Base-by-base conservation (phyloP, 305 asterid species). In the Fraxinus sp. region DNA sequence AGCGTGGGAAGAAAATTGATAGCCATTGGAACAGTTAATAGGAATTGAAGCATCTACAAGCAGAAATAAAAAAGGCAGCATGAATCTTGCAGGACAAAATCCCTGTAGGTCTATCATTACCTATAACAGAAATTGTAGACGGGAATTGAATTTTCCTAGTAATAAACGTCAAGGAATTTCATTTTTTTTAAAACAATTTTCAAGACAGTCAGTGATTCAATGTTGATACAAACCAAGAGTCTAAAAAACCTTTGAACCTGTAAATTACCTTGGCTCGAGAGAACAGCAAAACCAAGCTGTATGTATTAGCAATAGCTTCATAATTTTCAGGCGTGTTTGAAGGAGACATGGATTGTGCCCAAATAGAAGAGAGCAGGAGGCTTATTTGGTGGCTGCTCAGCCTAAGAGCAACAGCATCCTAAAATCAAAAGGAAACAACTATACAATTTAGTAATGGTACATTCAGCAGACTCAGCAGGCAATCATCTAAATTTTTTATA, bases 231-330 rank as follows among this genome's bases (percentile, higher is more conserved):
- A 5, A 72, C 28, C 8, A 70, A 72, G 77, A 72, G 77, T 72
- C 52, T 72, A 33, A 72, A 24, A 72, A 55, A 30, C 26, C 8
- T 81, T 30, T 39, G 70, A 78, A 76, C 44, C 26, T 8, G 78
- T 57, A 80, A 74, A 84, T 85, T 89, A 97, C 99, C 99, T 97
- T 95, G 55, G 95, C 94, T 80, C 94, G 90, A 81, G 99, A 91
- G 86, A 97, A 95, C 89, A 97, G 88, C 88, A 95, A 86, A 84
- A 97, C 89, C 89, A 97, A 85, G 93, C 98, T 90, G 89, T 89
- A 97, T 66, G 98, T 95, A 91, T 95, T 95, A 81, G 98, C 97
- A 83, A 95, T 95, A 76, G 99, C 99, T 89, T 93, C 99, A 77
- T 88, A 93, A 88, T 97, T 95, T 88, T 90, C 97, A 35, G 99